Evolutionary conservation across 108 stramenopile genomes (phyloP).

Genomic region (Schizochytrium sp.): DNA sequence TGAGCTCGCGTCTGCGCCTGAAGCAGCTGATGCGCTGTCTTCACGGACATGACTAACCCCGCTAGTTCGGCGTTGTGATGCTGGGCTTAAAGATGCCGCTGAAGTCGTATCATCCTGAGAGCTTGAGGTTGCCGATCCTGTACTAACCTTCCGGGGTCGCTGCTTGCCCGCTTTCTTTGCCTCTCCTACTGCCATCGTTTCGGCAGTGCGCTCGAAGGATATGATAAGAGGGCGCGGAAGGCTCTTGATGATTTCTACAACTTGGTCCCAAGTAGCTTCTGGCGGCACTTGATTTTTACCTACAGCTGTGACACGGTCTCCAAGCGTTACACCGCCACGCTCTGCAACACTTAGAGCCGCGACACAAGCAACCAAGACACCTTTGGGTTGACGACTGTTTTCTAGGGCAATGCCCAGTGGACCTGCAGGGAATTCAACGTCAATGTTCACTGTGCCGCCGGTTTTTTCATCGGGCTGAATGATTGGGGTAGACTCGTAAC

Average conservation of each 20-base stretch:
- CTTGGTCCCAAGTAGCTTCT: constrained; percentile 59
- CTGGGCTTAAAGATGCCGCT: too few species aligned
- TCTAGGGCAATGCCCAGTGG: constrained; percentile 40
- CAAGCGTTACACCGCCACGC: constrained; percentile 34
- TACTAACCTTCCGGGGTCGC: too few species aligned
- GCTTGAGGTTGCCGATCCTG: too few species aligned
- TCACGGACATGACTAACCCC: background rate
- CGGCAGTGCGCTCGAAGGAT: constrained; percentile 55
- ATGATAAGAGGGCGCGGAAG: constrained; percentile 48
- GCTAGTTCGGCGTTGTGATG: too few species aligned
- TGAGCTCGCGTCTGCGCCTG: background rate
- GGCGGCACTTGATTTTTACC: background rate
- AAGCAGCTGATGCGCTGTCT: background rate
- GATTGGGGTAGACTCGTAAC: constrained; percentile 35
- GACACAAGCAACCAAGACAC: constrained; percentile 53
- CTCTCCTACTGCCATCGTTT: background rate
- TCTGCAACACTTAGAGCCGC: constrained; percentile 45
- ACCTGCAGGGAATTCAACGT: constrained; percentile 25
- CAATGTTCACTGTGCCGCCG: constrained; percentile 7
- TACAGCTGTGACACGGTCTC: constrained; percentile 30
- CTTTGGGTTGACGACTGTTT: constrained; percentile 38
- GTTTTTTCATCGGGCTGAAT: background rate
- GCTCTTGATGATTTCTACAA: constrained; percentile 57
- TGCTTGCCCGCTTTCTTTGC: background rate
- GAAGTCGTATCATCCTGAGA: too few species aligned